Base-by-base conservation (phyloP, 1,284 basidiomycete species). In the Trichosporon asahii region DNA sequence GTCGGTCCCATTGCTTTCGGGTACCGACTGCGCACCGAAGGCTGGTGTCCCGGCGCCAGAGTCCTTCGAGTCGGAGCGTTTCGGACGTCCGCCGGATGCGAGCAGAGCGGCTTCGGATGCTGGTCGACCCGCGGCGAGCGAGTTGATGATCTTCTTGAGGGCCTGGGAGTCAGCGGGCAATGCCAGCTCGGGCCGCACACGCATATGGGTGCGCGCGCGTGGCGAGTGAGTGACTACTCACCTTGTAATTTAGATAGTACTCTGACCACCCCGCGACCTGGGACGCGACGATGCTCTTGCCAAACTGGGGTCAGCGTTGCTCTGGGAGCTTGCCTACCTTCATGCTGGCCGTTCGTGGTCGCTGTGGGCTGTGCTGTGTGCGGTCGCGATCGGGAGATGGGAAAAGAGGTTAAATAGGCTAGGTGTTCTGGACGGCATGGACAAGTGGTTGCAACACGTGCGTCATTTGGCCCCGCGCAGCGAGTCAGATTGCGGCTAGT, bases 191-290 rank as follows among this genome's bases (percentile, higher is more conserved):
- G 49, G 21, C n/a, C 31, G 29, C 12, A 27, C 9, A 40, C 21
- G 53, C 31, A 33, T 8, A 40, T 15, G n/a, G 31, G n/a, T 21
- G 40, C 11, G 35, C 27, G 9, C 29, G 40, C 11, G 35, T 31
- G 9, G 49, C 40, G 64, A 15, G 64, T 8, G n/a, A n/a, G 21
- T 8, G 27, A 37, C 27, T 37, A 64, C 81, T 57, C 31, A 84
- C 85, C 82, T 99, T 99, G 88, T 99, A 99, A 86, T 99, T 97
- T 76, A 98, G 89, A 84, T 99, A 99, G 85, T 94, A 95, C 33
- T 88, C 84, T 25, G 93, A 93, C 97, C 97, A 99, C 85, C 95
- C 95, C 67, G 97, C 95, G 69, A 98, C 90, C 85, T 98, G 95
- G 84, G 96, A 92, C 40, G 92, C 90, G 84, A 96, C 94, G 76